phyloP scores from a whole-genome alignment of 345 rosid species.

The Murraya paniculata region DNA sequence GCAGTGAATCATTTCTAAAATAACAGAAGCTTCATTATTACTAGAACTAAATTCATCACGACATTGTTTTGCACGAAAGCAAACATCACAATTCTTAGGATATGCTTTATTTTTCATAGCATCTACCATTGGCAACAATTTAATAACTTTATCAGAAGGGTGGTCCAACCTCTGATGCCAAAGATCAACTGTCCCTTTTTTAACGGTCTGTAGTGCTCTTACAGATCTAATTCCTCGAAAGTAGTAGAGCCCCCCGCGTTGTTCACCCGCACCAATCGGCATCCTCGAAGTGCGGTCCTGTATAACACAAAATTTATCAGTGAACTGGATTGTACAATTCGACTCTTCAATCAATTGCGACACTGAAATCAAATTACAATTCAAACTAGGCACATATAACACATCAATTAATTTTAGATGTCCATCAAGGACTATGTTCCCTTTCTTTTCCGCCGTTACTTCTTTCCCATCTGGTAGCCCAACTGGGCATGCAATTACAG shows the following conservation, averaged over 20 bases:
- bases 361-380: neutral
- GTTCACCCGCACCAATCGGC: conserved; percentile 5
- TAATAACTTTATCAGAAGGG: neutral
- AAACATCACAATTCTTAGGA: neutral
- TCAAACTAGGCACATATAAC: conserved; percentile 4
- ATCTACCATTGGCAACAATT: neutral
- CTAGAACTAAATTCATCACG: neutral
- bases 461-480: neutral
- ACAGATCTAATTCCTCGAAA: neutral
- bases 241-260: neutral
- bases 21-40: neutral
- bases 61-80: neutral
- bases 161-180: conserved; percentile 5
- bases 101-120: too few species aligned
- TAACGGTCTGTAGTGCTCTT: too few species aligned
- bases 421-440: neutral
- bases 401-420: neutral
- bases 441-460: neutral
- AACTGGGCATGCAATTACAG: neutral
- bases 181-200: neutral
- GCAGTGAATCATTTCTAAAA: too few species aligned
- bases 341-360: conserved; percentile 2
- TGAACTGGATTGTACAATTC: neutral
- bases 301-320: conserved; percentile 7
- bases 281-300: conserved; percentile 15